Evolutionary conservation across 2,329 filamentous ascomycete genomes (phyloP).

Genomic region (Aspergillus tanneri): DNA sequence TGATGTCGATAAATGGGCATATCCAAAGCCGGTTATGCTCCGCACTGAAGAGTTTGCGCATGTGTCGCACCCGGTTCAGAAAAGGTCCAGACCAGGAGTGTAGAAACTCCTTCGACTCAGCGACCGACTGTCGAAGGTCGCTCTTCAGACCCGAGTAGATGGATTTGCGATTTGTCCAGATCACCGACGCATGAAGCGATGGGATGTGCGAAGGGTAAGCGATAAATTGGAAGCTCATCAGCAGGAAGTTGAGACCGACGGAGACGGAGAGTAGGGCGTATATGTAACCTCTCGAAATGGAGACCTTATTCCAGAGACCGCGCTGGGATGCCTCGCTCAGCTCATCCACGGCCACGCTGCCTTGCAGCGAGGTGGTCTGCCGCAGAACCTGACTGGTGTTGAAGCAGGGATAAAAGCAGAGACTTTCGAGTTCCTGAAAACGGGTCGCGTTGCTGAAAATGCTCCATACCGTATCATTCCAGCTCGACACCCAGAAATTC

Average conservation of each 20-base stretch:
- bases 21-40: constrained; percentile 14
- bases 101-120: not conserved
- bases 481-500: constrained; percentile 25
- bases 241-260: constrained; percentile 25
- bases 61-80: not conserved
- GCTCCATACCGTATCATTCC: constrained; percentile 32
- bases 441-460: constrained; percentile 25
- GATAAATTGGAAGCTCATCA: constrained; percentile 24
- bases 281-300: constrained; percentile 29
- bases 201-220: constrained; percentile 27
- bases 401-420: constrained; percentile 37
- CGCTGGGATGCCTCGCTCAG: constrained; percentile 7
- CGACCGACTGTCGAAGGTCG: constrained; percentile 10
- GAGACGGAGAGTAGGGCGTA: constrained; percentile 30
- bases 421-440: constrained; percentile 24
- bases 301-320: constrained; percentile 16
- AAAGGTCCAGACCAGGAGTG: not conserved
- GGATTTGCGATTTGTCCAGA: constrained; percentile 25
- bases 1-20: constrained; percentile 13
- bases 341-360: constrained; percentile 12
- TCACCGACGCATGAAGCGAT: constrained; percentile 21
- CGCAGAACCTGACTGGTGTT: constrained; percentile 30
- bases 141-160: constrained; percentile 22
- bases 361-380: constrained; percentile 20
- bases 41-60: constrained; percentile 1